These are phyloP conservation scores for Ceriops decandra DNA, from an alignment of 345 rosid species.

Conservation along the genomic window DNA sequence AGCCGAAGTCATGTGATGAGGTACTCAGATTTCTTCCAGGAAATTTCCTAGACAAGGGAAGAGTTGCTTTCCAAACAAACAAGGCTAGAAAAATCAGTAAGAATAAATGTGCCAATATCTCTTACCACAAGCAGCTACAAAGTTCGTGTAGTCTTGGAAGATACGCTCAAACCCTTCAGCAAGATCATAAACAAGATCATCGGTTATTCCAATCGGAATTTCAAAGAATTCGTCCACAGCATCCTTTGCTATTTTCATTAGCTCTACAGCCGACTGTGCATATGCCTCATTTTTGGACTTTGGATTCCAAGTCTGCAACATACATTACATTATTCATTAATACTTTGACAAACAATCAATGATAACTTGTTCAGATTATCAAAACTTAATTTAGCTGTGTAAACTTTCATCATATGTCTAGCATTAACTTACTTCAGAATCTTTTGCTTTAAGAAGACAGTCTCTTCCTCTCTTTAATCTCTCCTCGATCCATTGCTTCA, in stretches of 20 bases:
- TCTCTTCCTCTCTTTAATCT: constrained; percentile 44
- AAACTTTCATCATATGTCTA: neutral
- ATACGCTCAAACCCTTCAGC: constrained; percentile 64
- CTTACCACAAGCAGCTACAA: constrained; percentile 83
- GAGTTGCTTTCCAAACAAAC: neutral
- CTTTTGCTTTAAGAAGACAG: constrained; percentile 51
- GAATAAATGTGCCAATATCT: neutral
- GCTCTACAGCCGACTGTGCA: constrained; percentile 66
- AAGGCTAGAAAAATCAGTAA: too few species aligned
- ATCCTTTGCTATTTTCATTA: constrained; percentile 60
- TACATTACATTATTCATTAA: constrained; percentile 8
- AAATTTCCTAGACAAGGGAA: too few species aligned
- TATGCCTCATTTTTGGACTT: constrained; percentile 92
- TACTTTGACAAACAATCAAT: neutral
- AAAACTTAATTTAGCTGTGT: neutral
- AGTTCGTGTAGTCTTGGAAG: constrained; percentile 65
- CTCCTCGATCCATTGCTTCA: constrained; percentile 66
- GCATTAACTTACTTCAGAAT: constrained; percentile 59
- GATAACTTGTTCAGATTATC: too few species aligned
- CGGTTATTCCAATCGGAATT: constrained; percentile 68
- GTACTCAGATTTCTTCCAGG: too few species aligned
- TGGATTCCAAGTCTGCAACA: constrained; percentile 87
- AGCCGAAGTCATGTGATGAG: too few species aligned
- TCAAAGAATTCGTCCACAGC: constrained; percentile 75
- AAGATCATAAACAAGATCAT: constrained; percentile 69